phyloP scores from a whole-genome alignment of 164 flowering plant genomes.

The Kingdonia uniflora region DNA sequence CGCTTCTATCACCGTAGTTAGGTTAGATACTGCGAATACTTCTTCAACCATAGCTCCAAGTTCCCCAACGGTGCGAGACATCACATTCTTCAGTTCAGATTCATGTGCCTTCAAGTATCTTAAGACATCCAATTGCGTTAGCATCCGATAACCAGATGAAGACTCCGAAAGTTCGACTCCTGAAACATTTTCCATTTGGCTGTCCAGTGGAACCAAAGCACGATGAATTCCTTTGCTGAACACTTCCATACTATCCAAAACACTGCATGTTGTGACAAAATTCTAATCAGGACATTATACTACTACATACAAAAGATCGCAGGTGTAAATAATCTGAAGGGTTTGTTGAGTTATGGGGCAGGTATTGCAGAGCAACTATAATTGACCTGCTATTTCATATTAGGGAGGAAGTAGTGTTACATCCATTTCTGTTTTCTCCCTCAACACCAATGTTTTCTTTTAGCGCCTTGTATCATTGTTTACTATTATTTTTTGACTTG shows the following conservation, averaged over 20 bases:
- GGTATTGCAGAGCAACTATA: no score
- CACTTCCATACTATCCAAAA: slow-evolving; percentile 82
- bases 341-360: no score
- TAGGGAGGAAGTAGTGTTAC: no score
- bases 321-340: no score
- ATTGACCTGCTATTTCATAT: no score
- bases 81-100: slow-evolving; percentile 20
- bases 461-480: no score
- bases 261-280: slow-evolving; percentile 24
- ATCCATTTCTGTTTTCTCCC: no score
- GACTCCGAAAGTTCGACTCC: slow-evolving; percentile 64
- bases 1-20: slow-evolving; percentile 44
- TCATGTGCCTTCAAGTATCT: slow-evolving; percentile 35
- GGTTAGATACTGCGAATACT: slow-evolving; percentile 43
- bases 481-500: no score
- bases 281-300: no score
- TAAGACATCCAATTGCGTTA: slow-evolving; percentile 82
- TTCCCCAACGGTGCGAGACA: slow-evolving; percentile 25
- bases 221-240: slow-evolving; percentile 83
- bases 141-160: slow-evolving; percentile 59
- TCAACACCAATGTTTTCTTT: no score
- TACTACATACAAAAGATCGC: no score
- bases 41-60: slow-evolving; percentile 38
- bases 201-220: slow-evolving; percentile 66
- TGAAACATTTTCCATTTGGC: slow-evolving; percentile 44